These are phyloP conservation scores for Brassica incana DNA, from an alignment of 345 rosid species.

Conservation along the genomic window DNA sequence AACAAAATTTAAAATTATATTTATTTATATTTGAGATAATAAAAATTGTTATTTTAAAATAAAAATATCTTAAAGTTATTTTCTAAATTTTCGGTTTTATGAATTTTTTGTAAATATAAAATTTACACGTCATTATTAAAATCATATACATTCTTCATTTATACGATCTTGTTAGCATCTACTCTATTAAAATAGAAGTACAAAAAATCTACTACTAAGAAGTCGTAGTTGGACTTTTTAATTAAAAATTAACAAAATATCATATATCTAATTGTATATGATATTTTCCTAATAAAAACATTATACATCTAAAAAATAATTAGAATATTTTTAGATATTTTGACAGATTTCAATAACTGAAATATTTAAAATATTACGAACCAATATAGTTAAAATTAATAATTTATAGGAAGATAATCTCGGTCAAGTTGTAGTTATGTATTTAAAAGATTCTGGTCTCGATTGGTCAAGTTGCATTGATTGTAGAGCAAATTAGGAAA, in stretches of 20 bases:
- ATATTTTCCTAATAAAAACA: no score
- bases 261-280: neutral
- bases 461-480: neutral
- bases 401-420: neutral
- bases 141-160: neutral
- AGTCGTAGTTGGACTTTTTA: no score
- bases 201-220: neutral
- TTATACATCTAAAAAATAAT: neutral
- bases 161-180: no score
- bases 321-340: neutral
- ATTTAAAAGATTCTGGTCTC: neutral
- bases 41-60: no score
- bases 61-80: no score
- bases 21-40: no score
- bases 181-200: neutral
- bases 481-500: no score
- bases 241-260: no score
- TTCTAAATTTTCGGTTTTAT: neutral
- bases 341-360: slow-evolving; percentile 5
- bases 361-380: slow-evolving; percentile 3
- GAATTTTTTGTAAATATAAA: neutral
- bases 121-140: neutral
- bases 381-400: neutral
- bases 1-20: no score
- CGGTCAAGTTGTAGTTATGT: neutral